phyloP scores from a whole-genome alignment of 2,329 filamentous ascomycete genomes.

The Botrytis medusae region DNA sequence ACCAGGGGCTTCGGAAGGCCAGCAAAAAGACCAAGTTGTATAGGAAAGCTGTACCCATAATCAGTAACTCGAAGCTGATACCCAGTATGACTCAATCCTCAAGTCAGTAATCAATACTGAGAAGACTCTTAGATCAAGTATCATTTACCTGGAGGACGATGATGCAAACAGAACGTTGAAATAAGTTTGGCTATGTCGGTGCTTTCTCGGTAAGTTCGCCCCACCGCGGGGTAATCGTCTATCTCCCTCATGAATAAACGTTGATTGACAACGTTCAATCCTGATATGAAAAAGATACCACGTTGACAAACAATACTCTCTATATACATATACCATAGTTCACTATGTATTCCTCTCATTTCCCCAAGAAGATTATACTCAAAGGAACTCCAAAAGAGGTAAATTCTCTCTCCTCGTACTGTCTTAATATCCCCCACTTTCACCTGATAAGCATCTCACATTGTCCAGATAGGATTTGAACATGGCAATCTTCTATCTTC shows the following conservation, averaged over 20 bases:
- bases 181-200: background rate
- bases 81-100: background rate
- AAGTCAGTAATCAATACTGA: no score
- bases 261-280: background rate
- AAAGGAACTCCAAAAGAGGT: background rate
- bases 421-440: background rate
- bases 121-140: no score
- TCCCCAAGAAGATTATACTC: background rate
- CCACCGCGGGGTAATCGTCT: background rate
- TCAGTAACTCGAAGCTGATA: no score
- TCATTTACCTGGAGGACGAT: background rate
- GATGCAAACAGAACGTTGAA: background rate
- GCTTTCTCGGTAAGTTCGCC: background rate
- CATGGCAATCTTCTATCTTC: constrained; percentile 4
- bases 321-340: background rate
- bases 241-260: background rate
- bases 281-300: no score
- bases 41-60: background rate
- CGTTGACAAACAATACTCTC: background rate
- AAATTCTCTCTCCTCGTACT: background rate
- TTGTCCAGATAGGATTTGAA: constrained; percentile 1
- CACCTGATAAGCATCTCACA: background rate
- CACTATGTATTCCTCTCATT: background rate
- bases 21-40: background rate
- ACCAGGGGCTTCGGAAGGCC: no score